A percentile compares a stretch with the other conserved stretches of the same genome.
Conservation (phyloP, 1,284 basidiomycete genomes). For the Phylloboletellus chloephorus region DNA sequence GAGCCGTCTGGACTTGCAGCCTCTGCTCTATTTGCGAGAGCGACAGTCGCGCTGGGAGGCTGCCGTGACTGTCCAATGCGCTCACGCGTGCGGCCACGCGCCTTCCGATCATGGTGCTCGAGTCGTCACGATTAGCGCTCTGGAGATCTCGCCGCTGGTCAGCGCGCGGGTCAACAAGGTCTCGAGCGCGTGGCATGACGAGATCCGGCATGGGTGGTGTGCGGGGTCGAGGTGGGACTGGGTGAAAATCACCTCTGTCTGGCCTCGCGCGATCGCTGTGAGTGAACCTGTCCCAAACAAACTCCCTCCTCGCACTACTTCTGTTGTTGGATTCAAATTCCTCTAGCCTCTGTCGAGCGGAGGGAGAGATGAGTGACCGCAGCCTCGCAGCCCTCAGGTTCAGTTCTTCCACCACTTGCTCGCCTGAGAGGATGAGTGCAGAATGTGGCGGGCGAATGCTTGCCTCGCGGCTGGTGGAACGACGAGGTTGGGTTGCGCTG, state of each 20-base stretch:
- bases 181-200: conserved; percentile 19
- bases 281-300: conserved; percentile 19
- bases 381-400: conserved; percentile 26
- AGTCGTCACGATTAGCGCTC: conserved; percentile 32
- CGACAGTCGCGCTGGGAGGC: conserved; percentile 19
- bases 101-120: conserved; percentile 44
- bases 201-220: conserved; percentile 31
- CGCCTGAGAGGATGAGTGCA: conserved; percentile 32
- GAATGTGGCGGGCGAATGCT: conserved; percentile 32
- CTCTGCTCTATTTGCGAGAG: conserved; percentile 27
- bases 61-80: conserved; percentile 18
- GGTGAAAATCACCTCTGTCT: conserved; percentile 13
- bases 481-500: conserved; percentile 12
- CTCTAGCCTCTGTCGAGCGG: conserved; percentile 31
- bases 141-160: conserved; percentile 19
- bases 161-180: conserved; percentile 13
- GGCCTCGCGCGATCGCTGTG: conserved; percentile 14
- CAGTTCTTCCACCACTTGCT: conserved; percentile 24
- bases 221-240: conserved; percentile 18
- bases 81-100: conserved; percentile 46
- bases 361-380: conserved; percentile 26
- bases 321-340: conserved; percentile 25
- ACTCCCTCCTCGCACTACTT: conserved; percentile 17
- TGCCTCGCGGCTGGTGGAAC: conserved; percentile 16
- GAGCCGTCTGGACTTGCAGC: conserved; percentile 27